Conservation (phyloP, 2,329 filamentous ascomycete genomes). For the Rhexocercosporidium sp. region DNA sequence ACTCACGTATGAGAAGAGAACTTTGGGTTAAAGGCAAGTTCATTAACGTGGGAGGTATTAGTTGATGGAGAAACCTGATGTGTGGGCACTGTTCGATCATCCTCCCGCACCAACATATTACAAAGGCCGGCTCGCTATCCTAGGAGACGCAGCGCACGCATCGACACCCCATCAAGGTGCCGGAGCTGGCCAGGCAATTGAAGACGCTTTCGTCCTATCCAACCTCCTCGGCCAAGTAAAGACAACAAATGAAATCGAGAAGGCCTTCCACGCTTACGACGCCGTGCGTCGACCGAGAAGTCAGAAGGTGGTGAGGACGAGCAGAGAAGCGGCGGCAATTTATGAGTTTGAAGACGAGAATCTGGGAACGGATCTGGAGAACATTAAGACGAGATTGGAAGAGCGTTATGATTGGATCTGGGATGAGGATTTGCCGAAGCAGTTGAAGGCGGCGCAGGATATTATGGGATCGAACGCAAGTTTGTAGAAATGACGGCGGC, state of each 20-base stretch:
- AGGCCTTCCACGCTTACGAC: constrained; percentile 58
- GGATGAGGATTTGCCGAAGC: constrained; percentile 43
- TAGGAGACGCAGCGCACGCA: constrained; percentile 68
- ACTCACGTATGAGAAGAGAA: background rate
- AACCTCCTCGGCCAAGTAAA: constrained; percentile 52
- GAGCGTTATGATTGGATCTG: constrained; percentile 46
- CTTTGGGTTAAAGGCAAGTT: background rate
- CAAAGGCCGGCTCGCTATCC: constrained; percentile 51
- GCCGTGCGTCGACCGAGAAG: constrained; percentile 48
- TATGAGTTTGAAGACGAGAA: constrained; percentile 52
- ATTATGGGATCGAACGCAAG: constrained; percentile 38
- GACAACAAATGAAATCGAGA: constrained; percentile 44
- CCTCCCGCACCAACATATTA: constrained; percentile 49
- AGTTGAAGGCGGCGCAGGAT: constrained; percentile 46
- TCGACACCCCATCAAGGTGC: constrained; percentile 65
- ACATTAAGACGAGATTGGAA: constrained; percentile 45
- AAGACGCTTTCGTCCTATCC: constrained; percentile 53
- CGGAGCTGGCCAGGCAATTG: constrained; percentile 62
- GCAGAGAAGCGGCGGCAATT: constrained; percentile 38
- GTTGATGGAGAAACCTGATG: constrained; percentile 52
- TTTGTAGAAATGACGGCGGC: constrained; percentile 19
- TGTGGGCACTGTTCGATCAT: constrained; percentile 56
- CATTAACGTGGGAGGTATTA: constrained; percentile 32
- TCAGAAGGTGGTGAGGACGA: constrained; percentile 40
- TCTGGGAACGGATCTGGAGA: constrained; percentile 44